phyloP scores from a whole-genome alignment of 352 stramenopile species.

The Pseudoperonospora humuli region DNA sequence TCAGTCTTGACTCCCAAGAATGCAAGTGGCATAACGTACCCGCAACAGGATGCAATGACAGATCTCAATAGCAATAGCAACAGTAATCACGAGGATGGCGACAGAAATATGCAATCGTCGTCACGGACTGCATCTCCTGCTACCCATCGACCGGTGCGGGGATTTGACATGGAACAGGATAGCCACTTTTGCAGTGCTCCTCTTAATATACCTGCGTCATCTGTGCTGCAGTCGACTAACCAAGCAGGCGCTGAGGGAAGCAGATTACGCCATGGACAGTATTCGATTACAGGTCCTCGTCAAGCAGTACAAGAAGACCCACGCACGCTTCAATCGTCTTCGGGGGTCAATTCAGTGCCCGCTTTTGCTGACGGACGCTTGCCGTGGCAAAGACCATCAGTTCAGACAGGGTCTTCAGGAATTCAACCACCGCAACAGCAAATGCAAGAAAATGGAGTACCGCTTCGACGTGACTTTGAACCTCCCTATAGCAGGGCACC shows the following conservation, averaged over 20 bases:
- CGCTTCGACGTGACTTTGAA: constrained; percentile 17
- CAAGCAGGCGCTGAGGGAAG: constrained; percentile 6
- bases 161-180: constrained; percentile 24
- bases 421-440: constrained; percentile 18
- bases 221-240: constrained; percentile 11
- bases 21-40: constrained; percentile 7
- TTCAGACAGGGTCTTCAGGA: constrained; percentile 2
- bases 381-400: constrained; percentile 3
- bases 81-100: constrained; percentile 12
- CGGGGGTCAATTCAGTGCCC: constrained; percentile 5
- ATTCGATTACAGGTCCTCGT: constrained; percentile 12
- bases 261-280: constrained; percentile 16
- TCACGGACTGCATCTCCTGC: constrained; percentile 14
- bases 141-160: constrained; percentile 13
- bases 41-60: constrained; percentile 5
- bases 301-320: constrained; percentile 15
- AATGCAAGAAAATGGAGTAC: constrained; percentile 8
- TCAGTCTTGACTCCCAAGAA: constrained; percentile 3
- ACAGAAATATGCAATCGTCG: constrained; percentile 12
- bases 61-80: constrained; percentile 19
- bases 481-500: constrained; percentile 8
- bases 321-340: constrained; percentile 8
- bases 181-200: constrained; percentile 19
- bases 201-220: constrained; percentile 7
- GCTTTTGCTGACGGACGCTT: constrained; percentile 16